These are phyloP conservation scores for Calonectria hawksworthii DNA, from an alignment of 2,329 filamentous ascomycete species.

Conservation along the genomic window DNA sequence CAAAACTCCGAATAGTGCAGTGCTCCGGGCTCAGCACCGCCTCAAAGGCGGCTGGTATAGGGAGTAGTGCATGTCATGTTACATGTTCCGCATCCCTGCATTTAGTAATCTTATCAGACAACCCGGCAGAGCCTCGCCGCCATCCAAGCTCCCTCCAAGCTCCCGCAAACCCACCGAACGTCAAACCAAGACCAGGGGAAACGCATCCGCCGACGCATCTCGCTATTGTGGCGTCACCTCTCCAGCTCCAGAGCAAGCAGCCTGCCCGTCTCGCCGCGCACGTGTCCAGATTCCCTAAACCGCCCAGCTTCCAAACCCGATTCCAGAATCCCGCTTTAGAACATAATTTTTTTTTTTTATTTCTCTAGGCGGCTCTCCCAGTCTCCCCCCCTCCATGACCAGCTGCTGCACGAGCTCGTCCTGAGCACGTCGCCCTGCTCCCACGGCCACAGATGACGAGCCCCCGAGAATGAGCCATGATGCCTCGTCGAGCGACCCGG, in stretches of 20 bases:
- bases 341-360: background rate
- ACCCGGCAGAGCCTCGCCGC: background rate
- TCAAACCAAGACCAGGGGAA: background rate
- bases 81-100: background rate
- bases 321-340: background rate
- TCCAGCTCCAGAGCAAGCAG: background rate
- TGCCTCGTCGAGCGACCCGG: constrained; percentile 58
- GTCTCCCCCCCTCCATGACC: constrained; percentile 37
- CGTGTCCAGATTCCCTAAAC: constrained; percentile 5
- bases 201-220: background rate
- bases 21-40: background rate
- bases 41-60: background rate
- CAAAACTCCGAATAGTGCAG: constrained; percentile 7
- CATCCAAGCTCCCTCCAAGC: background rate
- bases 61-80: background rate
- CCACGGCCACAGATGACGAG: constrained; percentile 50
- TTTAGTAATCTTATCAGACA: constrained; percentile 1
- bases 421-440: constrained; percentile 36
- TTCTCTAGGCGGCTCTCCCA: background rate
- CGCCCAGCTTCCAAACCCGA: background rate
- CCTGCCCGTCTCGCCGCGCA: background rate
- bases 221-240: background rate
- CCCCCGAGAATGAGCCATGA: constrained; percentile 66
- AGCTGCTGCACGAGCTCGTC: constrained; percentile 36
- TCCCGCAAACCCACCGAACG: background rate